Conservation (phyloP, 495 filamentous ascomycete species). For the Thozetella sp. region DNA sequence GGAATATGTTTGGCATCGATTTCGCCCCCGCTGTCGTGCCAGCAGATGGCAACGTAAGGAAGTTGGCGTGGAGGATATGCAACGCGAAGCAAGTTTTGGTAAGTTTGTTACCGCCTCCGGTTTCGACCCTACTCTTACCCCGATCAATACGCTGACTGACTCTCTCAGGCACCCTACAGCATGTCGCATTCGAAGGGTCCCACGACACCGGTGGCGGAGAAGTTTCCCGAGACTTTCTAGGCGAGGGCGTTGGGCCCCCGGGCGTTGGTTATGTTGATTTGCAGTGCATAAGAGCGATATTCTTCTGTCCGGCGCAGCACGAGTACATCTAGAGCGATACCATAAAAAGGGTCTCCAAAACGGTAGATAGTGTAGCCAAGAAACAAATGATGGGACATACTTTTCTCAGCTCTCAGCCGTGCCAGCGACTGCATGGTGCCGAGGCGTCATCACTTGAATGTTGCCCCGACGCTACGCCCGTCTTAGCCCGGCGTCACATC, state of each 20-base stretch:
- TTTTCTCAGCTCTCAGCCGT: too few relatives aligned
- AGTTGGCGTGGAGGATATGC: slow-evolving; percentile 92
- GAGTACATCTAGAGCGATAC: background rate
- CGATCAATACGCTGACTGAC: too few relatives aligned
- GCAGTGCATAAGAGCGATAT: background rate
- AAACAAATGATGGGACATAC: too few relatives aligned
- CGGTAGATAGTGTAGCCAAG: too few relatives aligned
- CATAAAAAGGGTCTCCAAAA: background rate
- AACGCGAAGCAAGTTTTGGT: slow-evolving; percentile 95
- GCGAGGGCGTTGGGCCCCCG: background rate
- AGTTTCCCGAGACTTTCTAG: slow-evolving; percentile 19
- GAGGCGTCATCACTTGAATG: background rate
- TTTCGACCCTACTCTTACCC: slow-evolving; percentile 7
- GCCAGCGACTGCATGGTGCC: too few relatives aligned
- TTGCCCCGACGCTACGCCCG: background rate
- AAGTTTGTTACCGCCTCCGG: slow-evolving; percentile 36
- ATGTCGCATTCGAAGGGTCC: slow-evolving; percentile 61
- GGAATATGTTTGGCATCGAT: slow-evolving; percentile 97
- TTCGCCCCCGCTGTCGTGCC: slow-evolving; percentile 91
- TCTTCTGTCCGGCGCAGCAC: too few relatives aligned
- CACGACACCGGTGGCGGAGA: slow-evolving; percentile 51
- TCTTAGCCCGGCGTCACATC: background rate
- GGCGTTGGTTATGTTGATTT: background rate
- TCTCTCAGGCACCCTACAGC: slow-evolving; percentile 61
- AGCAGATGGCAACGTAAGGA: slow-evolving; percentile 88